A percentile compares a stretch with the other conserved stretches of the same genome.
Evolutionary conservation across 2,329 filamentous ascomycete genomes (phyloP).

Genomic region (Ophiostoma quercus): DNA sequence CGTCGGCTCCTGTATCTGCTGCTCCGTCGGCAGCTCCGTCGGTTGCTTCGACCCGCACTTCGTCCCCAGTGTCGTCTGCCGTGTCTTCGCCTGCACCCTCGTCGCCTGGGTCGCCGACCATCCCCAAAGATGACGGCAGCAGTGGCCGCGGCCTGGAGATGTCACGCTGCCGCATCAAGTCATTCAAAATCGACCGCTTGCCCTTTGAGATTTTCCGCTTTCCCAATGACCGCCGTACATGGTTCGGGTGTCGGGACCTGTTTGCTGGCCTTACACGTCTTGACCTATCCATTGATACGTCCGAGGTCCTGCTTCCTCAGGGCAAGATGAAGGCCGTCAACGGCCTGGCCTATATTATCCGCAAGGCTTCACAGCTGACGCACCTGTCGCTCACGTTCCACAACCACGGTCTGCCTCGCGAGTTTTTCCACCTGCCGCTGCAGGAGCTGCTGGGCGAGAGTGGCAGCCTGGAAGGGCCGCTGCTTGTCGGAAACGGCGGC

Average conservation of each 20-base stretch:
- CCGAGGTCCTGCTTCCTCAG: constrained; percentile 36
- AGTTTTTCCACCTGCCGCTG: constrained; percentile 41
- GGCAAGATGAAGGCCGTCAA: constrained; percentile 40
- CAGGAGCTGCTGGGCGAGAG: constrained; percentile 33
- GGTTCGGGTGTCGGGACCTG: constrained; percentile 40
- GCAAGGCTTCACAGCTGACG: constrained; percentile 36
- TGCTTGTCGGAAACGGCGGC: neutral
- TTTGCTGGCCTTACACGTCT: constrained; percentile 40
- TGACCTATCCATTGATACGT: constrained; percentile 40
- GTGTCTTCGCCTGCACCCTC: constrained; percentile 20
- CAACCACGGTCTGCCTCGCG: constrained; percentile 25
- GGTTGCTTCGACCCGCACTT: constrained; percentile 19
- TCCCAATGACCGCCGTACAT: constrained; percentile 37
- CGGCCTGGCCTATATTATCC: constrained; percentile 41
- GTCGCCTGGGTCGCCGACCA: constrained; percentile 15
- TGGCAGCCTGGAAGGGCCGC: constrained; percentile 19
- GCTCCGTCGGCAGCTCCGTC: constrained; percentile 17
- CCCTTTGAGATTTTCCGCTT: constrained; percentile 41
- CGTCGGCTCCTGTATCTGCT: neutral
- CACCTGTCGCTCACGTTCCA: constrained; percentile 38
- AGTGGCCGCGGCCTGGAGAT: neutral
- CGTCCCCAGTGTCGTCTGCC: constrained; percentile 18
- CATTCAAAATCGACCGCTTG: constrained; percentile 41
- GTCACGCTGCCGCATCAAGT: constrained; percentile 29
- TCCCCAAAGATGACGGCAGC: neutral